Conservation (phyloP, 2,329 filamentous ascomycete species). For the Onygenales sp. region DNA sequence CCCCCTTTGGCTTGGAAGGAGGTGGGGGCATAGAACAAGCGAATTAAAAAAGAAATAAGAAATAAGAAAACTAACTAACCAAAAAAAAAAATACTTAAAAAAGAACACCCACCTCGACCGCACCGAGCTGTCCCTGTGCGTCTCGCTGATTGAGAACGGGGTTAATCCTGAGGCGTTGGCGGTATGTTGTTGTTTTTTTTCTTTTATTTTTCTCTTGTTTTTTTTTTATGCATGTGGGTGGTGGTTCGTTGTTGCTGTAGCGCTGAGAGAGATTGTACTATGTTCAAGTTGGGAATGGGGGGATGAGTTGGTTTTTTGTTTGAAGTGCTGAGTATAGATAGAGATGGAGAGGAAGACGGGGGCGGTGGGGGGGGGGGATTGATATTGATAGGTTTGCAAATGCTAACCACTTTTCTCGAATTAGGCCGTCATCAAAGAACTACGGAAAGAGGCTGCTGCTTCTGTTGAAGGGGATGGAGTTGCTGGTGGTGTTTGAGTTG, state of each 20-base stretch:
- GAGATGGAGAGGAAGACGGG: too few species aligned
- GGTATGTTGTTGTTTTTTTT: constrained; percentile 44
- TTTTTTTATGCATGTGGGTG: not conserved
- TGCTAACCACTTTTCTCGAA: not conserved
- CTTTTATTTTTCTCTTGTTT: constrained; percentile 2
- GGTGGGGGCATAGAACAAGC: too few species aligned
- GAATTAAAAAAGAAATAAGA: not conserved
- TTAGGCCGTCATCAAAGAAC: constrained; percentile 38
- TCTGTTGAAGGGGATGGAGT: too few species aligned
- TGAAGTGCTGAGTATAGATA: too few species aligned
- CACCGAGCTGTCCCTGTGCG: constrained; percentile 84
- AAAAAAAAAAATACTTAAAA: not conserved
- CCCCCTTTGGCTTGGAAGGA: too few species aligned
- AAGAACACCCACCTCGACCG: constrained; percentile 92
- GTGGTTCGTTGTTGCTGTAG: not conserved
- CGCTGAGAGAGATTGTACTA: too few species aligned
- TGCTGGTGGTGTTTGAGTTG: too few species aligned
- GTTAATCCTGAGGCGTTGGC: constrained; percentile 92
- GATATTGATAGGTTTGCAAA: not conserved
- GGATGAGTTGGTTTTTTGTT: too few species aligned
- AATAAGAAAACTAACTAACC: not conserved
- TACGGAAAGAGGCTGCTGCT: constrained; percentile 30
- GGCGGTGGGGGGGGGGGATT: too few species aligned
- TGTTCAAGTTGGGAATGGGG: too few species aligned
- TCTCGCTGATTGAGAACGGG: constrained; percentile 93